Conservation (phyloP, 2,329 filamentous ascomycete species). For the Coccinonectria pachysandricola region DNA sequence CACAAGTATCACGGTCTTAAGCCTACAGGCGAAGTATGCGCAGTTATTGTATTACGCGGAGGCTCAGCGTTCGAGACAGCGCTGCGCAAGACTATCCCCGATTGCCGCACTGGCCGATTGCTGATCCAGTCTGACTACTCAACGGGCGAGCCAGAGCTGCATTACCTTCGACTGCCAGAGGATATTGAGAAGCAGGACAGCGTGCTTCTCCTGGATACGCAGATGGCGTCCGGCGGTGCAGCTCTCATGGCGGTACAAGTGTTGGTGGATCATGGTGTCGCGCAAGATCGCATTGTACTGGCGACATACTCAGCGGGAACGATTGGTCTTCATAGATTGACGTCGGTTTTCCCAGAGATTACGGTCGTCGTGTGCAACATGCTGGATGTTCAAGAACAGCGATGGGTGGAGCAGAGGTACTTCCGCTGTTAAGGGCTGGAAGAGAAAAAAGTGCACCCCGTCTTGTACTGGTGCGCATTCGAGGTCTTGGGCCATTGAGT, state of each 20-base stretch:
- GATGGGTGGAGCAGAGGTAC: constrained; percentile 86
- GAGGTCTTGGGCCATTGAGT: no score
- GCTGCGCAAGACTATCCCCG: constrained; percentile 80
- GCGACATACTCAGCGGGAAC: constrained; percentile 86
- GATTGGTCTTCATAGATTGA: constrained; percentile 72
- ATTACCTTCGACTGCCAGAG: constrained; percentile 72
- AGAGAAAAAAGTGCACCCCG: no score
- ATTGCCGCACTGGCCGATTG: constrained; percentile 79
- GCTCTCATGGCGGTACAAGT: constrained; percentile 91
- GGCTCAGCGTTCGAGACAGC: constrained; percentile 83
- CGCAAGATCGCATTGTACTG: constrained; percentile 75
- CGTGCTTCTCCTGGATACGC: constrained; percentile 80
- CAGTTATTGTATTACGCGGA: constrained; percentile 79
- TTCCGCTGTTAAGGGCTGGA: constrained; percentile 83
- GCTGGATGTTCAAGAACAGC: constrained; percentile 68
- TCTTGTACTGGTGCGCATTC: no score
- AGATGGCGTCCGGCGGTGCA: constrained; percentile 85
- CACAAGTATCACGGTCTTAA: constrained; percentile 61
- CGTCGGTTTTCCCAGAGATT: constrained; percentile 80
- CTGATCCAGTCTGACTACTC: constrained; percentile 81
- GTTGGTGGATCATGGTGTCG: constrained; percentile 86
- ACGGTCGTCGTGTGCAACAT: constrained; percentile 78
- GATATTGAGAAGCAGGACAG: constrained; percentile 66
- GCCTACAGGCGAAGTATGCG: constrained; percentile 65
- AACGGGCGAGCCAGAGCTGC: constrained; percentile 84